Evolutionary conservation across 202 grass and related monocot genomes (phyloP).

Genomic region (Zoysia matrella): DNA sequence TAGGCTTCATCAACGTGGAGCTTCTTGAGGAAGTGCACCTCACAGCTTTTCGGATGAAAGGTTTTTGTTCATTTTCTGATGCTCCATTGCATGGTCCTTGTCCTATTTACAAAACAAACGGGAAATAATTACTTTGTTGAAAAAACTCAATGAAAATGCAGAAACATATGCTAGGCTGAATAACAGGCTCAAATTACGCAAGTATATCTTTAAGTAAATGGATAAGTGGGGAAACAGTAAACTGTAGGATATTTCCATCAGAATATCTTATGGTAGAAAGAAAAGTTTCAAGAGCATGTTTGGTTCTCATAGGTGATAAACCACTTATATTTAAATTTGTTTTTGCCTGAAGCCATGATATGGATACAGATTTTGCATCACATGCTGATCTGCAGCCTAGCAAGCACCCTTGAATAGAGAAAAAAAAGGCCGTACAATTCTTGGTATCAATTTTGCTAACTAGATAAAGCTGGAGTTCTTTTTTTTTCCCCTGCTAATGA

Average conservation of each 20-base stretch:
- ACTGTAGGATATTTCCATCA: not conserved
- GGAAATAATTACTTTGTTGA: not conserved
- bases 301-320: not conserved
- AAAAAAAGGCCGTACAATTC: not conserved
- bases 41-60: conserved; percentile 35
- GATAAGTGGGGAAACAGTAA: not conserved
- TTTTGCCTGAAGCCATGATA: not conserved
- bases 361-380: not conserved
- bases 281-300: not conserved
- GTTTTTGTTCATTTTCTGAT: conserved; percentile 43
- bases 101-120: conserved; percentile 39
- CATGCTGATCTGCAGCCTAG: not conserved
- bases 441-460: not conserved
- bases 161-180: not conserved
- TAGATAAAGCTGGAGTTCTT: not conserved
- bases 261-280: not conserved
- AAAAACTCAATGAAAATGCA: not conserved
- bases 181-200: not conserved
- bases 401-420: not conserved
- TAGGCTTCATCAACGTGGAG: conserved; percentile 94
- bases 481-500: not conserved
- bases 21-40: conserved; percentile 52
- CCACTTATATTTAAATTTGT: not conserved
- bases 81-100: conserved; percentile 29
- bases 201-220: not conserved